These are phyloP conservation scores for Cupressus sempervirens DNA, from an alignment of 75 land plant genomes.

Conservation along the genomic window DNA sequence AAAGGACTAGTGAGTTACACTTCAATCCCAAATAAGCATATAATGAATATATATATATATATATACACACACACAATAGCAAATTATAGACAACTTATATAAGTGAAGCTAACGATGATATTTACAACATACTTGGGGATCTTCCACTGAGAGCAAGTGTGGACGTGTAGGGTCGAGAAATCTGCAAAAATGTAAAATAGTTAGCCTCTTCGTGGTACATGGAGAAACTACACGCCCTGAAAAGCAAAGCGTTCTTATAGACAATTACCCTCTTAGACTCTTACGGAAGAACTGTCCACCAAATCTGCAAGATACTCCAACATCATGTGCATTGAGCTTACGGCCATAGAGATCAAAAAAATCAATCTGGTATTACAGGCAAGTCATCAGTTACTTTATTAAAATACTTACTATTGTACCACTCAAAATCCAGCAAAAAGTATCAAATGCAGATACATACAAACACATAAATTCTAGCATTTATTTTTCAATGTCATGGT, in stretches of 20 bases:
- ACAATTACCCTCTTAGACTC: constrained; percentile 62
- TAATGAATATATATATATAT: not conserved
- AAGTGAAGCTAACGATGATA: not conserved
- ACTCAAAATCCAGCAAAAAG: not conserved
- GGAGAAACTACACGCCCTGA: not conserved
- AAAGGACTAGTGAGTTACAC: not conserved
- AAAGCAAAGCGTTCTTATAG: constrained; percentile 1
- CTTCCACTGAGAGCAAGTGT: constrained; percentile 69
- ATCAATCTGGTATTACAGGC: constrained; percentile 52
- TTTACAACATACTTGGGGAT: constrained; percentile 70
- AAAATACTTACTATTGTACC: not conserved
- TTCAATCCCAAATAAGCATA: constrained; percentile 1
- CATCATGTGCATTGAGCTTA: constrained; percentile 70
- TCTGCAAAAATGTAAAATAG: constrained; percentile 25
- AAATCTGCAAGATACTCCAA: constrained; percentile 88
- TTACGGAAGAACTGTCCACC: constrained; percentile 73
- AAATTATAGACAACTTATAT: not conserved
- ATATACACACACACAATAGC: no score
- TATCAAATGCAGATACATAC: not conserved
- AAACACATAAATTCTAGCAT: not conserved
- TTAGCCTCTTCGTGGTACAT: not conserved
- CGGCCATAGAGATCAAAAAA: constrained; percentile 94
- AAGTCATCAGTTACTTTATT: constrained; percentile 4
- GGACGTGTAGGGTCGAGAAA: constrained; percentile 48
- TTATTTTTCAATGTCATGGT: no score